Percentiles rank a stretch among this genome's conserved stretches.
Evolutionary conservation across 2,329 filamentous ascomycete genomes (phyloP).

Genomic region (Leptosphaerulina australis): DNA sequence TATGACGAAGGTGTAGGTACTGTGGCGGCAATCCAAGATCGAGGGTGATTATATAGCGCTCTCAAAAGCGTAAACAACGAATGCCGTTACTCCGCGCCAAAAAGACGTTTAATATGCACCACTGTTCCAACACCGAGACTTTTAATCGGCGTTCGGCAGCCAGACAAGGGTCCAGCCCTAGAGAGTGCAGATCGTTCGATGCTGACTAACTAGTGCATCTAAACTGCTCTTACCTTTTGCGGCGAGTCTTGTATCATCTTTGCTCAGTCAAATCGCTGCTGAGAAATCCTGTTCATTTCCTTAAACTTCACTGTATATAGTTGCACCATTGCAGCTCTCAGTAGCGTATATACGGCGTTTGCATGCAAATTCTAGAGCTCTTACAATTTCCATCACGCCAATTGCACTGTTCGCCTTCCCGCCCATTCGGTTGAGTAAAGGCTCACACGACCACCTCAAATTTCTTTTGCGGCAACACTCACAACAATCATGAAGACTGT

Average conservation of each 20-base stretch:
- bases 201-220: constrained; percentile 27
- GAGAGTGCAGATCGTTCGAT: constrained; percentile 21
- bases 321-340: background rate
- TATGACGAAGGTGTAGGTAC: background rate
- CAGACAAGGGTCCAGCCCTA: constrained; percentile 24
- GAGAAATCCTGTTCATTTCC: constrained; percentile 1
- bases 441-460: constrained; percentile 13
- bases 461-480: constrained; percentile 4
- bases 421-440: constrained; percentile 12
- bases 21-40: background rate
- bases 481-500: constrained; percentile 65
- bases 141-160: constrained; percentile 2
- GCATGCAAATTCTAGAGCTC: constrained; percentile 10
- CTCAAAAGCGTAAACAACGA: background rate
- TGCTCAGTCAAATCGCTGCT: constrained; percentile 11
- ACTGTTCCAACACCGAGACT: constrained; percentile 2
- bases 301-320: constrained; percentile 10
- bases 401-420: constrained; percentile 4
- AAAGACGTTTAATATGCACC: constrained; percentile 3
- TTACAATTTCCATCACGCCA: constrained; percentile 16
- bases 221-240: constrained; percentile 26
- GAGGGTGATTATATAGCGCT: constrained; percentile 8
- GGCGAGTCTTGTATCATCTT: constrained; percentile 26
- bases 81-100: constrained; percentile 29
- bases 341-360: constrained; percentile 3